Evolutionary conservation across 2,329 filamentous ascomycete genomes (phyloP), one percentile per base, ranked within the genome.

Genomic region (Chaetomiaceae sp.): DNA sequence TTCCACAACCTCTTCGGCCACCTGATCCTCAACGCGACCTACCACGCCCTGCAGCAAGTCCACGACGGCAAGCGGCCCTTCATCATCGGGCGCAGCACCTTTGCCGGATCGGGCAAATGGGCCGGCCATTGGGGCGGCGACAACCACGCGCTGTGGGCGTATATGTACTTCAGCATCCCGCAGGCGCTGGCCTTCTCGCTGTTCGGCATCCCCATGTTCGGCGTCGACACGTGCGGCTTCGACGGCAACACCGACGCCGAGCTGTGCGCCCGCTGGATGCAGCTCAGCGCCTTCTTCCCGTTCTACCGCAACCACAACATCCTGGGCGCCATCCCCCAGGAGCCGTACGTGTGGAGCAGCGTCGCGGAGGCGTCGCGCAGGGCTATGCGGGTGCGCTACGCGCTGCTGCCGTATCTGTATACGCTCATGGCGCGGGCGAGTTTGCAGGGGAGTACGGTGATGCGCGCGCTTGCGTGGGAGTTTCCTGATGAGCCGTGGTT

Each of bases 51-150:
- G 26, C 68, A 83, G 3, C 62, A 71, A 2, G 71, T 86, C 15
- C 78, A 79, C 49, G 79, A 84, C 0, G 72, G 68, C 12, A 85
- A 86, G 62, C 80, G 88, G 0, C 88, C 88, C 0, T 87, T 94
- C 65, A 85, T 95, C 60, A 76, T 95, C 58, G 86, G 84, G 0
- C 81, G 88, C 14, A 87, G 83, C 32, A 93, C 87, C 1, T 93
- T 91, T 59, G 75, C 86, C 9, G 87, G 88, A 3, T 79, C 79
- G 0, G 88, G 88, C 1, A 80, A 79, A 61, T 84, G 77, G 68
- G 83, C 86, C 1, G 87, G 86, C 1, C 87, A 93, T 64, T 94
- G 87, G 87, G 86, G 86, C 24, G 86, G 84, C 27, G 82, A 91
- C 62, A 90, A 89, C 59, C 68, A 71, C 15, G 83, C 81, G 3